phyloP scores from a whole-genome alignment of 2,329 filamentous ascomycete genomes.

The Grosmannia serpens region DNA sequence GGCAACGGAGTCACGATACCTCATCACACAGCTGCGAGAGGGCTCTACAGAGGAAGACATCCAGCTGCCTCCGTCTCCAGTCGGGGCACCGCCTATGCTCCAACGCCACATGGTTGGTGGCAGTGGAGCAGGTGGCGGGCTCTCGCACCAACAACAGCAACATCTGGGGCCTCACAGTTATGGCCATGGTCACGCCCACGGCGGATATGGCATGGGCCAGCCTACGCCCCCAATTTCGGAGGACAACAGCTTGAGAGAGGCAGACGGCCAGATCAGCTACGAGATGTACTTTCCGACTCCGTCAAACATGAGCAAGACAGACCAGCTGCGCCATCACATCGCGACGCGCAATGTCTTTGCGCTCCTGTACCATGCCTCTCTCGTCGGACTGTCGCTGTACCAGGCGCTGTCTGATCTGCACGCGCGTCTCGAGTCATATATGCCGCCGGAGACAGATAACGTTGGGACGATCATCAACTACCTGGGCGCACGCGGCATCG shows the following conservation, averaged over 20 bases:
- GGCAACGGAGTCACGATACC: constrained; percentile 40
- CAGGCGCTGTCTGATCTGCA: constrained; percentile 54
- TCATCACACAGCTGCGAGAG: constrained; percentile 42
- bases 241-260: constrained; percentile 27
- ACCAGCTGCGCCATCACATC: constrained; percentile 46
- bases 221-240: constrained; percentile 35
- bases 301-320: constrained; percentile 31
- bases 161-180: constrained; percentile 13
- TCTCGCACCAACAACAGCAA: constrained; percentile 3
- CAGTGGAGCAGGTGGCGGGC: not conserved
- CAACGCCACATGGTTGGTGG: constrained; percentile 15
- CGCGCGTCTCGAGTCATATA: constrained; percentile 45
- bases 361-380: constrained; percentile 48
- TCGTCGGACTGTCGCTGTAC: constrained; percentile 52
- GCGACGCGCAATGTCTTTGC: constrained; percentile 61
- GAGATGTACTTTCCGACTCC: constrained; percentile 54
- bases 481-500: constrained; percentile 44
- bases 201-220: constrained; percentile 18
- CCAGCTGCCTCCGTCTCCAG: constrained; percentile 30
- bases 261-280: constrained; percentile 45
- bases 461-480: constrained; percentile 51
- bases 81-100: constrained; percentile 28
- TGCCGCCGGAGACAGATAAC: constrained; percentile 43
- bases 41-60: constrained; percentile 38
- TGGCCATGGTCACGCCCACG: constrained; percentile 1